Percentiles rank a stretch among this genome's conserved stretches.
Conservation (phyloP, 225 moss, liverwort and hornwort species). For the Sphagnum tenellum region DNA sequence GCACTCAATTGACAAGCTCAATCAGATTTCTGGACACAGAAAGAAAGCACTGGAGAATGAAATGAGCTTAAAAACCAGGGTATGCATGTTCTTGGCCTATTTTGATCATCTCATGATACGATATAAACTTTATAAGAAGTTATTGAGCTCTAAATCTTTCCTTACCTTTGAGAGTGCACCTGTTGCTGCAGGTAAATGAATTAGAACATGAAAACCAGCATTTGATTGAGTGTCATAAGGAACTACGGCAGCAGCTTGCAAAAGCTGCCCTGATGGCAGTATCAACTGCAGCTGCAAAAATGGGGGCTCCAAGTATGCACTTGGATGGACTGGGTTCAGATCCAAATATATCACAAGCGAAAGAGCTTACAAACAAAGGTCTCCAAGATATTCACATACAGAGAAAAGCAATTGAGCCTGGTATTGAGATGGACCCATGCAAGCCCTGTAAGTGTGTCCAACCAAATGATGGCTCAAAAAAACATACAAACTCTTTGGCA, state of each 20-base stretch:
- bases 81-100: conserved; percentile 3
- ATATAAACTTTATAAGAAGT: background rate
- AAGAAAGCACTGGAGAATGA: conserved; percentile 26
- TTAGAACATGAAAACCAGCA: conserved; percentile 32
- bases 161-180: too few relatives aligned
- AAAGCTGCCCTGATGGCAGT: conserved; percentile 12
- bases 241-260: conserved; percentile 1
- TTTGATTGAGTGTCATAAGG: conserved; percentile 25
- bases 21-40: conserved; percentile 26
- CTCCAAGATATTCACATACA: conserved; percentile 31
- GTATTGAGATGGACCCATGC: conserved; percentile 9
- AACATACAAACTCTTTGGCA: conserved; percentile 5
- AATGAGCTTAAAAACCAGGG: conserved; percentile 31
- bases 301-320: conserved; percentile 21
- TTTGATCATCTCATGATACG: background rate
- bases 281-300: conserved; percentile 21
- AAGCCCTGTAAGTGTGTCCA: conserved; percentile 4
- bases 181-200: conserved; percentile 27
- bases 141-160: too few relatives aligned
- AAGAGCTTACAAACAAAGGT: conserved; percentile 38
- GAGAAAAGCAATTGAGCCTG: conserved; percentile 14
- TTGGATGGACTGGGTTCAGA: background rate
- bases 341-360: too few relatives aligned
- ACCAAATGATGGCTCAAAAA: conserved; percentile 6
- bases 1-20: conserved; percentile 29